These are phyloP conservation scores for Wickerhamomyces silvicola DNA, from an alignment of 805 yeast species.

Conservation along the genomic window DNA sequence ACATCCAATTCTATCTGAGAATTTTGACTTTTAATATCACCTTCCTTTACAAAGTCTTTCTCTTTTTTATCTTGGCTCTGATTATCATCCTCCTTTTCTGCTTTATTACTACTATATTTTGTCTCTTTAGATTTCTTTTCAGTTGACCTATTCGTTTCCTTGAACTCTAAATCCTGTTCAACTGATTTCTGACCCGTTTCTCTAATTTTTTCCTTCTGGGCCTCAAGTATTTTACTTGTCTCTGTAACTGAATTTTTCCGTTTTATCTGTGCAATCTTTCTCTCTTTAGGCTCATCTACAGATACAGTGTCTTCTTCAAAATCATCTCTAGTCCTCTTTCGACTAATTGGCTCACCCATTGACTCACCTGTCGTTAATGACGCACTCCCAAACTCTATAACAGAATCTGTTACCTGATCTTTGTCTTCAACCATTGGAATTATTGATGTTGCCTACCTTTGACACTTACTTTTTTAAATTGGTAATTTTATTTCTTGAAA, in stretches of 20 bases:
- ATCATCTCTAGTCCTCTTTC: slow-evolving; percentile 25
- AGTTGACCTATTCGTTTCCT: slow-evolving; percentile 10
- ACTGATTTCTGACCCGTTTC: slow-evolving; percentile 12
- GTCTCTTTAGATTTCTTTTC: slow-evolving; percentile 8
- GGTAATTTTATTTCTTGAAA: too few species aligned
- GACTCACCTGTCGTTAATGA: too few species aligned
- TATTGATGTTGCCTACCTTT: too few species aligned
- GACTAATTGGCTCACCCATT: slow-evolving; percentile 9
- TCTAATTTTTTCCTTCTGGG: slow-evolving; percentile 1
- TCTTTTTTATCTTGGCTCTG: neutral
- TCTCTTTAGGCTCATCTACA: slow-evolving; percentile 13
- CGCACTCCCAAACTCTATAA: too few species aligned
- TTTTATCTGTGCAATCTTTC: slow-evolving; percentile 6
- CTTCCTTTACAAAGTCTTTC: neutral
- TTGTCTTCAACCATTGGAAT: too few species aligned
- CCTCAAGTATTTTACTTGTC: neutral
- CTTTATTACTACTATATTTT: slow-evolving; percentile 4
- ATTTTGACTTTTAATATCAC: too few species aligned
- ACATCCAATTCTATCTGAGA: too few species aligned
- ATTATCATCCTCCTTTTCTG: slow-evolving; percentile 3
- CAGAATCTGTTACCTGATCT: too few species aligned
- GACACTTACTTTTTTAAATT: too few species aligned
- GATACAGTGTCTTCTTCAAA: slow-evolving; percentile 16
- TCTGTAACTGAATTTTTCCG: slow-evolving; percentile 1
- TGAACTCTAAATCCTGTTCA: slow-evolving; percentile 3